phyloP scores from a whole-genome alignment of 2,329 filamentous ascomycete genomes.

The Neonectria faginata region DNA sequence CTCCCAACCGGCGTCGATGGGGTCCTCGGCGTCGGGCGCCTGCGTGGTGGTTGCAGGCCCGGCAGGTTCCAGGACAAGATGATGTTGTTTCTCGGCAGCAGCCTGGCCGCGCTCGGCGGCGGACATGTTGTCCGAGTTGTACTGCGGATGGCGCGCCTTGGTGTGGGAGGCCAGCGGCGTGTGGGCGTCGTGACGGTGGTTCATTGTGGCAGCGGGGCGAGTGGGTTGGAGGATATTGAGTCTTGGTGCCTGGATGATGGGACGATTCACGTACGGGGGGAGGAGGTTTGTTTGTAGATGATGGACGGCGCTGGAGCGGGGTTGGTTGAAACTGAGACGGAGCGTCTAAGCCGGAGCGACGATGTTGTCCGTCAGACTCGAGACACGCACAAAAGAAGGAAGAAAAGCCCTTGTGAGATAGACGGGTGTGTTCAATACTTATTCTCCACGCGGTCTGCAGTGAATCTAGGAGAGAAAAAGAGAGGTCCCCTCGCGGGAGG shows the following conservation, averaged over 20 bases:
- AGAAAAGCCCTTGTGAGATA: not conserved
- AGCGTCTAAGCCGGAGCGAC: not conserved
- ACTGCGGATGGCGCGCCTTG: slow-evolving; percentile 24
- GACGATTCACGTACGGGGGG: not conserved
- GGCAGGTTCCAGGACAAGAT: not conserved
- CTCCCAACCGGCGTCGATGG: slow-evolving; percentile 8
- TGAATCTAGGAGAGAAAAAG: not conserved
- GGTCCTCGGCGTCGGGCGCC: slow-evolving; percentile 13
- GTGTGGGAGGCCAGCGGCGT: slow-evolving; percentile 8
- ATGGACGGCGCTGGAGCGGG: not conserved
- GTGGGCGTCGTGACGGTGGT: not conserved
- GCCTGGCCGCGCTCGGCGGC: slow-evolving; percentile 27
- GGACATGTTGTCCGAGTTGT: slow-evolving; percentile 29
- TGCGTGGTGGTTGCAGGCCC: not conserved
- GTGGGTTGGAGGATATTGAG: not conserved
- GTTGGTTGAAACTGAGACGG: slow-evolving; percentile 2
- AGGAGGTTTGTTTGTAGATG: not conserved
- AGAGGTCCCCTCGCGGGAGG: not conserved
- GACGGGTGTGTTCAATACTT: not conserved
- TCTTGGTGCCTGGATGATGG: not conserved
- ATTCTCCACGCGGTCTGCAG: not conserved
- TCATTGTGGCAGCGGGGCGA: slow-evolving; percentile 15
- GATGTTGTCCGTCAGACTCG: not conserved
- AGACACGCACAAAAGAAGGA: not conserved
- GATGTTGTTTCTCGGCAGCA: not conserved